Conservation (phyloP, 2,329 filamentous ascomycete genomes). For the Arthroderma uncinatum region DNA sequence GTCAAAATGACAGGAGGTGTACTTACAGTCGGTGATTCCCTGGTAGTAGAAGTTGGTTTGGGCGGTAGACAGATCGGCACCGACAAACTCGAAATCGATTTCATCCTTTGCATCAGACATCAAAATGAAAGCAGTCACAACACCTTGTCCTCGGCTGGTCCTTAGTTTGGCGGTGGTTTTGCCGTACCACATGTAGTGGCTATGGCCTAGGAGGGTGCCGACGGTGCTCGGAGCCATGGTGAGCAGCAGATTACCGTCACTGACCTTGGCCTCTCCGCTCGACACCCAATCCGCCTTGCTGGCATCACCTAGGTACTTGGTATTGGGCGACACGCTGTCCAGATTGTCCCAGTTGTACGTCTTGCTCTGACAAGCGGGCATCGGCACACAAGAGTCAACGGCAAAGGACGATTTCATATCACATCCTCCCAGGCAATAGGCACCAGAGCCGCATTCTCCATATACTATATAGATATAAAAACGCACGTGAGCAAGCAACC, state of each 20-base stretch:
- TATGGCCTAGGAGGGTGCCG: conserved; percentile 75
- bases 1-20: not conserved
- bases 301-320: conserved; percentile 76
- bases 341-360: conserved; percentile 64
- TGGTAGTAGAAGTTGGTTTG: conserved; percentile 98
- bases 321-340: conserved; percentile 58
- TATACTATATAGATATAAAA: conserved; percentile 56
- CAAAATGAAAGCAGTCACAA: conserved; percentile 95
- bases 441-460: conserved; percentile 82
- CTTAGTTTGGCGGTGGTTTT: conserved; percentile 77
- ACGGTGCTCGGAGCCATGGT: conserved; percentile 81
- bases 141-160: conserved; percentile 72
- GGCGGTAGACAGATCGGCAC: conserved; percentile 60
- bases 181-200: conserved; percentile 93
- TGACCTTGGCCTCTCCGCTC: conserved; percentile 58
- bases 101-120: conserved; percentile 95
- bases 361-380: conserved; percentile 65
- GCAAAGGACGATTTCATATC: conserved; percentile 75
- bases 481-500: conserved; percentile 7
- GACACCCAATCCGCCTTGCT: conserved; percentile 76
- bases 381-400: conserved; percentile 74
- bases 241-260: conserved; percentile 58
- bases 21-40: conserved; percentile 78
- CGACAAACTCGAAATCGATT: conserved; percentile 94
- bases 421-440: conserved; percentile 91